phyloP scores from a whole-genome alignment of 192 early-diverging fungal species.

The Coemansia sp. region DNA sequence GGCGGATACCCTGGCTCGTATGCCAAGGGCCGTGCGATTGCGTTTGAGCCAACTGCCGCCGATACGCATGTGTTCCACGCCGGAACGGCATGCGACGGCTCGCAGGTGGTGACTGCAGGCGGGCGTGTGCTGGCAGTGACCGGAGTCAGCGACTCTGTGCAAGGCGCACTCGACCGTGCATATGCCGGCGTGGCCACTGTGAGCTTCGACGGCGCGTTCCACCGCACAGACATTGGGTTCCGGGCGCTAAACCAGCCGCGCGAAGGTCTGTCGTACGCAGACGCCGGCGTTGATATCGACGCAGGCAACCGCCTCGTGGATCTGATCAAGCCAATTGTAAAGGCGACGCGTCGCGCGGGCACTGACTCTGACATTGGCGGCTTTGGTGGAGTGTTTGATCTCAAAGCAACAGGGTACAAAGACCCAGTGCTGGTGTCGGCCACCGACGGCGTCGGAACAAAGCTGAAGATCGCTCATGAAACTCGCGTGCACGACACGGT shows the following conservation, averaged over 20 bases:
- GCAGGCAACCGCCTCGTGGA: conserved; percentile 94
- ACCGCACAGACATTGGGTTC: conserved; percentile 91
- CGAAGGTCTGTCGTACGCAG: conserved; percentile 83
- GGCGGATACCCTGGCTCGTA: conserved; percentile 91
- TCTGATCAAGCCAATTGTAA: conserved; percentile 92
- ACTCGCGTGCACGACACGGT: conserved; percentile 87
- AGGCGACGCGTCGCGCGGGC: conserved; percentile 88
- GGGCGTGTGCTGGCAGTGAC: conserved; percentile 96
- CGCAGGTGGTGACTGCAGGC: conserved; percentile 77
- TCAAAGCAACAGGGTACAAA: conserved; percentile 86
- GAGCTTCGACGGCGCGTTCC: conserved; percentile 86
- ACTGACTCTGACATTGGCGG: conserved; percentile 97
- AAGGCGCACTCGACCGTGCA: conserved; percentile 75
- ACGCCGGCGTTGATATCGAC: conserved; percentile 95
- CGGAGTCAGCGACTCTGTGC: conserved; percentile 69
- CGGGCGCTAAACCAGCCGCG: conserved; percentile 56
- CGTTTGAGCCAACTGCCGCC: conserved; percentile 50
- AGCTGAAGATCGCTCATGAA: conserved; percentile 92
- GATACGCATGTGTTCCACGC: conserved; percentile 83
- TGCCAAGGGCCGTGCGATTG: conserved; percentile 75
- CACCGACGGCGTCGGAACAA: conserved; percentile 99
- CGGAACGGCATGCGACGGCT: conserved; percentile 66
- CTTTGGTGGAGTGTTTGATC: conserved; percentile 97
- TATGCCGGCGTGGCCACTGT: conserved; percentile 65
- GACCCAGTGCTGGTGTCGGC: conserved; percentile 96